Conservation (phyloP, 2,329 filamentous ascomycete species). For the Stemphylium lycopersici region DNA sequence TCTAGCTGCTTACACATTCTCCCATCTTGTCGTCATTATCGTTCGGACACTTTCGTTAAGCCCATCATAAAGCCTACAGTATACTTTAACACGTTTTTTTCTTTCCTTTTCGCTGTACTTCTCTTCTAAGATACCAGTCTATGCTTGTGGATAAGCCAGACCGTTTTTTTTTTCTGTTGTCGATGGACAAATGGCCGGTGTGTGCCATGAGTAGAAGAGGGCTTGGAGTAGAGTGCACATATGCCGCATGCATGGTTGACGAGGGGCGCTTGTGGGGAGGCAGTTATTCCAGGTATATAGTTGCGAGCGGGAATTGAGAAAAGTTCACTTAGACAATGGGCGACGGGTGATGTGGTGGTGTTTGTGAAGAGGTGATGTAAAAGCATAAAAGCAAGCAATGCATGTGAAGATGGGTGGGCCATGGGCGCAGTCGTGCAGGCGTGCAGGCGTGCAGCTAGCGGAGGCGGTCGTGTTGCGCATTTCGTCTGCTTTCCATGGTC, state of each 20-base stretch:
- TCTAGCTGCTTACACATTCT: constrained; percentile 22
- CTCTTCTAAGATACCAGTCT: constrained; percentile 53
- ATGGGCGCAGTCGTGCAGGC: no score
- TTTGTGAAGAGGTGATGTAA: background rate
- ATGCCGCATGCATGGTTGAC: constrained; percentile 23
- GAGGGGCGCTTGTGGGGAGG: constrained; percentile 37
- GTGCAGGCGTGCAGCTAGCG: constrained; percentile 4
- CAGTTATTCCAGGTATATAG: constrained; percentile 38
- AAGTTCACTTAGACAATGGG: constrained; percentile 24
- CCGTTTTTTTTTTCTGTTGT: constrained; percentile 44
- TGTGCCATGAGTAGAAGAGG: constrained; percentile 20
- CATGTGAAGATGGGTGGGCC: background rate
- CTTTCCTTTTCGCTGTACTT: constrained; percentile 40
- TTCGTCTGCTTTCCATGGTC: constrained; percentile 28
- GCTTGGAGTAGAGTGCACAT: constrained; percentile 24
- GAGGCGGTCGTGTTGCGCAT: constrained; percentile 29
- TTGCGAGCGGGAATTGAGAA: constrained; percentile 35
- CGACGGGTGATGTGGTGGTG: background rate
- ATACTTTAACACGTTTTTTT: constrained; percentile 38
- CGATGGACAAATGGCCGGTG: constrained; percentile 22
- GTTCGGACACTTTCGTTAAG: constrained; percentile 47
- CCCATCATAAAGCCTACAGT: constrained; percentile 35
- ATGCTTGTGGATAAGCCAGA: constrained; percentile 39
- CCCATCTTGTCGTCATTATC: constrained; percentile 28
- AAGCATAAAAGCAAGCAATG: background rate